Conservation (phyloP, 1,284 basidiomycete genomes). For the Ustilago curta region DNA sequence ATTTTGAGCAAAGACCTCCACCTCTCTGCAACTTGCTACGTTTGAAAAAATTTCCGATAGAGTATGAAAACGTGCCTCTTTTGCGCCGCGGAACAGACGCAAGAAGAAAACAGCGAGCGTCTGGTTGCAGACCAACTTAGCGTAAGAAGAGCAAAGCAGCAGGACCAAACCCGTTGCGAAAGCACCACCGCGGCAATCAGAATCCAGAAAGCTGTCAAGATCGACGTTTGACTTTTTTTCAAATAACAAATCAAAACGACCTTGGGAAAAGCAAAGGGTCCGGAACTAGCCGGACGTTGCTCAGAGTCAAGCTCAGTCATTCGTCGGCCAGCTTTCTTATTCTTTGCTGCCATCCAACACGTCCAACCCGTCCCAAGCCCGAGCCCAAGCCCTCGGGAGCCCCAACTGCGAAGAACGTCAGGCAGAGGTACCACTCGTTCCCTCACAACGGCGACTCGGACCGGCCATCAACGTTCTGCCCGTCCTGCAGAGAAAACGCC, state of each 20-base stretch:
- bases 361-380: not conserved
- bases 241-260: too few species aligned
- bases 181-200: too few species aligned
- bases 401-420: not conserved
- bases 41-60: conserved; percentile 15
- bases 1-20: conserved; percentile 5
- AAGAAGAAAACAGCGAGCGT: not conserved
- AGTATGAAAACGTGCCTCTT: conserved; percentile 8
- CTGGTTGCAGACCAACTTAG: conserved; percentile 3
- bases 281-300: conserved; percentile 18
- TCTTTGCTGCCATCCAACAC: conserved; percentile 1
- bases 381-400: too few species aligned
- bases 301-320: not conserved
- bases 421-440: not conserved
- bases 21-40: not conserved
- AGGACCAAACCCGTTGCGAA: too few species aligned
- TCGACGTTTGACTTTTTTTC: not conserved
- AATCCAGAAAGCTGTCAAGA: too few species aligned
- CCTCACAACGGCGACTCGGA: too few species aligned
- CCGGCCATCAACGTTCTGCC: too few species aligned
- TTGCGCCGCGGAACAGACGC: conserved; percentile 1
- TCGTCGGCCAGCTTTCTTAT: not conserved
- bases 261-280: conserved; percentile 17
- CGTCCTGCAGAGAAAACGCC: too few species aligned
- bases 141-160: not conserved